Base-by-base conservation (phyloP, 495 filamentous ascomycete species). In the Neurospora sp. region DNA sequence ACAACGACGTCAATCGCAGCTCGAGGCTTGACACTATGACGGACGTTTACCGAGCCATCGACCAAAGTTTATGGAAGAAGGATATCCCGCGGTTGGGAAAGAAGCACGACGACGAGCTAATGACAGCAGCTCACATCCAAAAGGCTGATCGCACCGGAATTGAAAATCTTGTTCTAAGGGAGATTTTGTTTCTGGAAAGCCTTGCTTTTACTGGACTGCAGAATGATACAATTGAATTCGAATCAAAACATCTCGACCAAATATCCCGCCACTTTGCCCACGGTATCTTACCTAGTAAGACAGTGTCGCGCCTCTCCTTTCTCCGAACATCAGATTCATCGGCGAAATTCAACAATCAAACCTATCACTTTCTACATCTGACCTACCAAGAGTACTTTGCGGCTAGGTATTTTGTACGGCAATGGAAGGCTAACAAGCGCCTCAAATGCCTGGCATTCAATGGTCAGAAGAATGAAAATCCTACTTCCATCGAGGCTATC, bases 361-460 rank as follows among this genome's bases (percentile, higher is more conserved):
- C 44, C 70, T 83, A 84, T 69, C 78, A 86, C 73, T 86, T 86
- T 71, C 53, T 85, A 20, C 81, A 84, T 70, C 73, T 84, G 61
- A 84, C 82, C 7, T 81, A 80, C 70, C 82, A 83, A 73, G 82
- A 84, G 70, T 82, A 81, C 53, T 83, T 83, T 78, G 82, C 81
- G 0, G 82, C 82, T n/a, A 75, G 74, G 47, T 83, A 85, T 77
- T 83, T 85, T 77, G 80, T 82, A 37, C 79, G 79, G 41, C 74
- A 80, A 42, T 84, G 81, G 82, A 76, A 71, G 70, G 53, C 65
- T 27, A 27, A 65, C 72, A 0, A 80, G 73, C 68, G 4, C 3
- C 73, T 82, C 39, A 40, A 73, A 42, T 78, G 22, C 44, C 70
- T 81, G 39, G 39, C 27, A 22, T 69, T 80, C 70, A 45, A 71